Evolutionary conservation across 2,329 filamentous ascomycete species (phyloP).

Genomic region (Colletotrichum plurivorum): DNA sequence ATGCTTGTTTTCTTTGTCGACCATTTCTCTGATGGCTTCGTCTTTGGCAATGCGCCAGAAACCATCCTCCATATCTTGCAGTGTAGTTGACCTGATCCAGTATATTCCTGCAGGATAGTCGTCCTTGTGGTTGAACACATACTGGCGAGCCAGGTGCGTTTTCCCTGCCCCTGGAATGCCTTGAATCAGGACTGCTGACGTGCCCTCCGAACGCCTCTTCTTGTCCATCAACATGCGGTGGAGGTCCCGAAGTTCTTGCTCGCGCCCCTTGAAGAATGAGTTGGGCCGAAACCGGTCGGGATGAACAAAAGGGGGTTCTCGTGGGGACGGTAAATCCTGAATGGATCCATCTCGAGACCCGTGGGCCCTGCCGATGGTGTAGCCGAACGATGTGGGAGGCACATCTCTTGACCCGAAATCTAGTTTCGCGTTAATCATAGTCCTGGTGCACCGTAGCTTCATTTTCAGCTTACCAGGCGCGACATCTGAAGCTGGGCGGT

Average conservation of each 20-base stretch:
- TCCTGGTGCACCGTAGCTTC: background rate
- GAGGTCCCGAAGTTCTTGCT: conserved; percentile 69
- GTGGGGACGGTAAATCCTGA: background rate
- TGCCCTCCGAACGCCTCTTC: conserved; percentile 68
- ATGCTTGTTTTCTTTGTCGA: conserved; percentile 51
- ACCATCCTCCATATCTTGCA: conserved; percentile 70
- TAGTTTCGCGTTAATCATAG: background rate
- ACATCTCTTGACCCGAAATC: background rate
- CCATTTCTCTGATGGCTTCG: conserved; percentile 62
- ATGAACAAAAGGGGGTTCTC: conserved; percentile 55
- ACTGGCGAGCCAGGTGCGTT: conserved; percentile 77
- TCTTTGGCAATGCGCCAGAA: conserved; percentile 77
- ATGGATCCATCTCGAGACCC: conserved; percentile 1
- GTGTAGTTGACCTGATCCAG: conserved; percentile 76
- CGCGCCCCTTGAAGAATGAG: conserved; percentile 72
- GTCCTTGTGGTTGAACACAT: conserved; percentile 71
- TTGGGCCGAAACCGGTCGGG: conserved; percentile 75
- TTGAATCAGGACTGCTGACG: conserved; percentile 74
- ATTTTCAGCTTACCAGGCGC: background rate
- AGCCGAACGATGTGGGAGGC: background rate
- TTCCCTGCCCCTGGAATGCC: conserved; percentile 78
- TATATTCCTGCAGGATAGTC: conserved; percentile 77
- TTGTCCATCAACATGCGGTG: conserved; percentile 72
- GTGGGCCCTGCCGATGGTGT: background rate
- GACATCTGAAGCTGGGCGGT: background rate